Percentiles rank a stretch among this genome's conserved stretches.
phyloP scores from a whole-genome alignment of 768 basidiomycete genomes.

The Tulasnella sp. region DNA sequence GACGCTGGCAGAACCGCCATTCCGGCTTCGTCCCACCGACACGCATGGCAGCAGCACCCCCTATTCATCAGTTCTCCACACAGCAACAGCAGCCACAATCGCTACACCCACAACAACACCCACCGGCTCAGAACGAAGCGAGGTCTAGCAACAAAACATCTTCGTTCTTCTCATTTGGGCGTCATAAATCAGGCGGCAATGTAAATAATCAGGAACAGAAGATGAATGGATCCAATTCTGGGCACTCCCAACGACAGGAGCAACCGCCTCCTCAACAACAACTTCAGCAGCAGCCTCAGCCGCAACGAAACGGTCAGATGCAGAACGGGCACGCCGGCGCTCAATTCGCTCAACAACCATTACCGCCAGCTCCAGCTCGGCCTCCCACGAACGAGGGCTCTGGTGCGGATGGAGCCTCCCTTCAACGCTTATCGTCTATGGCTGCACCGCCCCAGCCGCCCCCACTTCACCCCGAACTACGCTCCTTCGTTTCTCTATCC shows the following conservation, averaged over 20 bases:
- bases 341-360: neutral
- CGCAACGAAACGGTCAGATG: neutral
- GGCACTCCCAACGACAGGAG: neutral
- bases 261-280: neutral
- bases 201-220: neutral
- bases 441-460: conserved; percentile 12
- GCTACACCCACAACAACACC: neutral
- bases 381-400: neutral
- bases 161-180: conserved; percentile 13
- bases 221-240: conserved; percentile 1
- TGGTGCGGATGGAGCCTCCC: neutral
- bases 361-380: neutral
- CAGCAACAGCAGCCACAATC: neutral
- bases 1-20: conserved; percentile 7
- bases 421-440: neutral
- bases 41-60: neutral
- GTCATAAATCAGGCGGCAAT: conserved; percentile 1
- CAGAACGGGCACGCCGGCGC: neutral
- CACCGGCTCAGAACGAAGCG: neutral
- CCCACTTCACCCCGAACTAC: conserved; percentile 19
- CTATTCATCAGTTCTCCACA: neutral
- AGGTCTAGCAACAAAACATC: neutral
- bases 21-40: conserved; percentile 2
- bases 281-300: neutral
- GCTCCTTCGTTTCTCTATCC: conserved; percentile 16